phyloP scores from a whole-genome alignment of 208 protist species.

The Porcisia hertigi region DNA sequence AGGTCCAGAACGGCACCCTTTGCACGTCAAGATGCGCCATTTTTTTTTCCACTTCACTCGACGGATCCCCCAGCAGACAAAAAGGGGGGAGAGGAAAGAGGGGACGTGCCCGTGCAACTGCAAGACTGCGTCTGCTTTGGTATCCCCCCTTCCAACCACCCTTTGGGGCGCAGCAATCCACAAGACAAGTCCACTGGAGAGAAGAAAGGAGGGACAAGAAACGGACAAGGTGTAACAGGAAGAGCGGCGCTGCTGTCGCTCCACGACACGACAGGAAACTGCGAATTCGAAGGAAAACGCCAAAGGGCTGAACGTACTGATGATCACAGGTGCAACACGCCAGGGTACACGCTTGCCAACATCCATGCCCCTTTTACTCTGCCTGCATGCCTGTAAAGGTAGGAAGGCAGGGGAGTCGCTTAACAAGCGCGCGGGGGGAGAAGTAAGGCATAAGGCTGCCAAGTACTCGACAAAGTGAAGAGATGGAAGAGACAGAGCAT shows the following conservation, averaged over 20 bases:
- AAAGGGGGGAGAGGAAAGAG: not conserved
- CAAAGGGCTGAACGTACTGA: not conserved
- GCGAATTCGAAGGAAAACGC: not conserved
- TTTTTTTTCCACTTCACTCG: too few species aligned
- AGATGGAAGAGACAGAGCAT: not conserved
- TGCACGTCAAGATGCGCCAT: not conserved
- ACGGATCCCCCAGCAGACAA: too few species aligned
- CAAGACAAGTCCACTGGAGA: not conserved
- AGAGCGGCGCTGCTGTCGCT: not conserved
- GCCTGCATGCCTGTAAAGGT: not conserved
- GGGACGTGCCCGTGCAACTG: not conserved
- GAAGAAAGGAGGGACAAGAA: not conserved
- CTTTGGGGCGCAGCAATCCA: not conserved
- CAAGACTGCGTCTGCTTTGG: not conserved
- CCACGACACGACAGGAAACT: not conserved
- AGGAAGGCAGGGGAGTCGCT: not conserved
- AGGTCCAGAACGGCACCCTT: constrained; percentile 47
- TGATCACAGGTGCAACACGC: not conserved
- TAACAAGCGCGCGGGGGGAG: not conserved
- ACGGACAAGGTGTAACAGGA: not conserved
- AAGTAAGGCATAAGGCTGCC: not conserved
- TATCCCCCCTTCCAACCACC: not conserved
- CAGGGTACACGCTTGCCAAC: not conserved
- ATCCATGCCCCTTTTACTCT: not conserved
- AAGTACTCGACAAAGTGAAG: not conserved